These are phyloP conservation scores for Hypsizygus ulmarius DNA, from an alignment of 1,284 basidiomycete species.

Conservation along the genomic window DNA sequence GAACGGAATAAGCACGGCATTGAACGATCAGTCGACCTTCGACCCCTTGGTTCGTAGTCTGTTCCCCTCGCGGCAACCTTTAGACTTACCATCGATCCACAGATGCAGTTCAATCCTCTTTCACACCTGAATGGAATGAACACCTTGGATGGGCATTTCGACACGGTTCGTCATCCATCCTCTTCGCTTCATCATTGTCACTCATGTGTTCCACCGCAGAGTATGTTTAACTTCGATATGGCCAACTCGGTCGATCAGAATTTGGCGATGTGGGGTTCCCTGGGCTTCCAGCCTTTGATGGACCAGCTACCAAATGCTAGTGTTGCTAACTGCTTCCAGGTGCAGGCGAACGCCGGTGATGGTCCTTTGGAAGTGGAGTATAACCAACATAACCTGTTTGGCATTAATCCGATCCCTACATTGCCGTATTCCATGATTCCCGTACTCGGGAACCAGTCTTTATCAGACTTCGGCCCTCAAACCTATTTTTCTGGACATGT, in stretches of 20 bases:
- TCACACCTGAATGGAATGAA: too few species aligned
- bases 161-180: background rate
- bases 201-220: conserved; percentile 1
- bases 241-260: conserved; percentile 11
- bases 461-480: too few species aligned
- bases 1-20: too few species aligned
- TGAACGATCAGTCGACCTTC: too few species aligned
- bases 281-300: conserved; percentile 13
- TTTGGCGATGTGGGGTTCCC: conserved; percentile 6
- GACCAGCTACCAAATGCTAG: conserved; percentile 15
- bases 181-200: background rate
- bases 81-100: too few species aligned
- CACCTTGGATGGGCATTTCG: too few species aligned
- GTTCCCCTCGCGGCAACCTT: too few species aligned
- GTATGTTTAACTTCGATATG: conserved; percentile 12
- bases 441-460: background rate
- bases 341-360: conserved; percentile 12
- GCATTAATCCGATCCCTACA: conserved; percentile 12
- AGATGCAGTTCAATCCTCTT: too few species aligned
- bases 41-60: too few species aligned
- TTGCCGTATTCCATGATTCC: background rate
- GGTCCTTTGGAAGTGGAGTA: conserved; percentile 18
- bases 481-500: background rate
- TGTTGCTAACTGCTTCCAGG: conserved; percentile 13
- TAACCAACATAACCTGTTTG: conserved; percentile 8